Conservation (phyloP, 495 filamentous ascomycete species). For the Cairneyella variabilis region DNA sequence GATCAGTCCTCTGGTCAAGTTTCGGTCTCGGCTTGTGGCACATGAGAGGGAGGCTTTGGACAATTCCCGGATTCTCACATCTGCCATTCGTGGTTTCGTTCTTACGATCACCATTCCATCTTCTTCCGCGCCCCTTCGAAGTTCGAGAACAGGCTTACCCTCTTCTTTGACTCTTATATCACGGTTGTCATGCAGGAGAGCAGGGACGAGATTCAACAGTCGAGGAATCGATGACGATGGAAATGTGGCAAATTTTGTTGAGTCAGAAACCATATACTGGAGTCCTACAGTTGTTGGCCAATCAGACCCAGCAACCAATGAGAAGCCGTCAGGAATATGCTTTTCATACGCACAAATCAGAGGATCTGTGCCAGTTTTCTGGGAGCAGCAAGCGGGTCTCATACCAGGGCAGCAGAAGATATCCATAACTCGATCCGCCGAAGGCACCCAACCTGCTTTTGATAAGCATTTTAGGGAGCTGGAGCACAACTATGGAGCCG, state of each 20-base stretch:
- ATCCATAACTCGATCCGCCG: slow-evolving; percentile 77
- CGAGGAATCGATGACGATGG: slow-evolving; percentile 97
- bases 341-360: slow-evolving; percentile 94
- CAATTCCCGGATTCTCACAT: slow-evolving; percentile 81
- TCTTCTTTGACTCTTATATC: slow-evolving; percentile 86
- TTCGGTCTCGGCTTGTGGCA: slow-evolving; percentile 72
- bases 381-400: slow-evolving; percentile 88
- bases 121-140: slow-evolving; percentile 42
- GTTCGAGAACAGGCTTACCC: slow-evolving; percentile 67
- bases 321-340: slow-evolving; percentile 46
- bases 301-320: slow-evolving; percentile 12
- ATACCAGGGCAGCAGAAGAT: slow-evolving; percentile 95
- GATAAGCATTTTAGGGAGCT: slow-evolving; percentile 87
- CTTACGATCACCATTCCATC: slow-evolving; percentile 77
- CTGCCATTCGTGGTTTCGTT: slow-evolving; percentile 90
- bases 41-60: slow-evolving; percentile 74
- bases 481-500: slow-evolving; percentile 78
- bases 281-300: slow-evolving; percentile 46
- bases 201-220: slow-evolving; percentile 93
- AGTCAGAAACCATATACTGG: slow-evolving; percentile 68
- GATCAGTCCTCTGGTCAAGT: slow-evolving; percentile 86
- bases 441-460: slow-evolving; percentile 93
- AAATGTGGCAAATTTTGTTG: slow-evolving; percentile 88
- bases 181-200: slow-evolving; percentile 83
- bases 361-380: slow-evolving; percentile 92